Evolutionary conservation across 345 rosid genomes (phyloP).

Genomic region (Angophora floribunda): DNA sequence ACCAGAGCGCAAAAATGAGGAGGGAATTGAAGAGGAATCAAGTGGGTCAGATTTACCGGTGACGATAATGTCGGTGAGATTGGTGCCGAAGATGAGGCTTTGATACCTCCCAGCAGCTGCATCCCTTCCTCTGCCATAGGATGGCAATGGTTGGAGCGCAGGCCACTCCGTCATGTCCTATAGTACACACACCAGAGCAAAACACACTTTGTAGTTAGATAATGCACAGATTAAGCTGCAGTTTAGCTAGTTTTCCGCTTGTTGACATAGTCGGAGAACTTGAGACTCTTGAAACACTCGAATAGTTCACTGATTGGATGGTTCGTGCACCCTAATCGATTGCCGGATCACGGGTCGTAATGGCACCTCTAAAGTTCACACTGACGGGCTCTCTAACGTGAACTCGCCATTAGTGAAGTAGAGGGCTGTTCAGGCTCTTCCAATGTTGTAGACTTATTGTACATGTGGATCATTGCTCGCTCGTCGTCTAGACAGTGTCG

Average conservation of each 20-base stretch:
- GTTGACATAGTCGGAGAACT: neutral
- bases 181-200: neutral
- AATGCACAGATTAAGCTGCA: neutral
- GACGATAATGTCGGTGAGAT: conserved; percentile 75
- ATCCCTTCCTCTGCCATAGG: conserved; percentile 92
- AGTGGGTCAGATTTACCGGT: conserved; percentile 30
- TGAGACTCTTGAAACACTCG: neutral
- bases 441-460: neutral
- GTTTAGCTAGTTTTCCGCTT: neutral
- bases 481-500: neutral
- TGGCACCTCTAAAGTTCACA: neutral
- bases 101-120: conserved; percentile 76
- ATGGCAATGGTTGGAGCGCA: conserved; percentile 63
- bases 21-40: neutral
- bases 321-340: neutral
- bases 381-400: neutral
- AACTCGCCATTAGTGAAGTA: neutral
- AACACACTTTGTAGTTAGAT: neutral
- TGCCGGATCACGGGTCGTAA: neutral
- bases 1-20: neutral
- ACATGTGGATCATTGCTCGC: neutral
- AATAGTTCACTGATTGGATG: neutral
- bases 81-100: conserved; percentile 78
- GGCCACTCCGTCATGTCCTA: conserved; percentile 69
- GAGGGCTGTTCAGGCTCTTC: neutral